Conservation (phyloP, 306 rosid genomes). For the Trifolium repens region DNA sequence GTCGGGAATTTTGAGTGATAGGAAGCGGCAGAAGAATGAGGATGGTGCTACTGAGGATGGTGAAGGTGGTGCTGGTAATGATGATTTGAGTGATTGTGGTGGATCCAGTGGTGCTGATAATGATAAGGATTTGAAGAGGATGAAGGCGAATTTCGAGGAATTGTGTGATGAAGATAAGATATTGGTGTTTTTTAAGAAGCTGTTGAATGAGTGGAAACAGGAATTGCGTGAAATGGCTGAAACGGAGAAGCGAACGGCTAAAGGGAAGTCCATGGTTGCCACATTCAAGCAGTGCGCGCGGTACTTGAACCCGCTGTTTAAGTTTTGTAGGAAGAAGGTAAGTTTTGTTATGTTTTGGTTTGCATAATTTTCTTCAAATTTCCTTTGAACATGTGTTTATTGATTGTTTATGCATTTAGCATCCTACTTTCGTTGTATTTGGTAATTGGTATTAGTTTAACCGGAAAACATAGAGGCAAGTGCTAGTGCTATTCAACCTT, state of each 20-base stretch:
- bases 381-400: background rate
- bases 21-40: conserved; percentile 78
- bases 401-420: background rate
- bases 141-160: conserved; percentile 89
- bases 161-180: conserved; percentile 89
- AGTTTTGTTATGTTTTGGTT: background rate
- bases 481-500: background rate
- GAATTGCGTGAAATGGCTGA: conserved; percentile 85
- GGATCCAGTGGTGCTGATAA: conserved; percentile 76
- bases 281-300: conserved; percentile 98
- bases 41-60: conserved; percentile 75
- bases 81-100: conserved; percentile 72
- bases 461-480: background rate
- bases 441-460: conserved; percentile 27
- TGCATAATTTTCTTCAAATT: background rate
- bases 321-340: conserved; percentile 98
- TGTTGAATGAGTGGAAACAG: conserved; percentile 95
- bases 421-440: conserved; percentile 1
- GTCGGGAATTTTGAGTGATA: conserved; percentile 82
- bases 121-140: conserved; percentile 75
- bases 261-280: conserved; percentile 95
- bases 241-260: conserved; percentile 82
- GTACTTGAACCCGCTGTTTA: conserved; percentile 86
- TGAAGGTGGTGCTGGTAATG: conserved; percentile 77
- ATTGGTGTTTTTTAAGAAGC: conserved; percentile 84